Conservation (phyloP, 495 filamentous ascomycete genomes). For the Aspergillus incahuasiensis region DNA sequence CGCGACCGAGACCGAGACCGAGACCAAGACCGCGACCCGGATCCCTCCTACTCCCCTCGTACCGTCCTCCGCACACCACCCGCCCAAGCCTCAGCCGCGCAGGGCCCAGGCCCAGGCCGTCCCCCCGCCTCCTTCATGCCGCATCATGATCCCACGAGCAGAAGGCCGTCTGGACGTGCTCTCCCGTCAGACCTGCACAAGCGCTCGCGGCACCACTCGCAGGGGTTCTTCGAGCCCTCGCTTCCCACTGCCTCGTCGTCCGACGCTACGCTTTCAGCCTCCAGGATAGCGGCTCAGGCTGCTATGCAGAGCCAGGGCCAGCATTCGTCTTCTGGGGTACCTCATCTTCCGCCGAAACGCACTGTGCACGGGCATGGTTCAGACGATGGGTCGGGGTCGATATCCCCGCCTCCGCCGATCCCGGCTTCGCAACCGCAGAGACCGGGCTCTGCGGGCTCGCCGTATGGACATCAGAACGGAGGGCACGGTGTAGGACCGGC, state of each 20-base stretch:
- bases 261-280: constrained; percentile 60
- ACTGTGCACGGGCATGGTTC: constrained; percentile 53
- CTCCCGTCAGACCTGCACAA: constrained; percentile 34
- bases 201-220: constrained; percentile 62
- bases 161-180: constrained; percentile 38
- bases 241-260: constrained; percentile 63
- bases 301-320: constrained; percentile 67
- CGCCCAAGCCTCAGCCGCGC: constrained; percentile 12
- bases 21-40: constrained; percentile 15
- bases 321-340: constrained; percentile 12
- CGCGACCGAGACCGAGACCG: constrained; percentile 10
- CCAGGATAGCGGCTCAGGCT: constrained; percentile 85
- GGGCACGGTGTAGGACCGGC: constrained; percentile 55
- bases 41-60: constrained; percentile 24
- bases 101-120: constrained; percentile 22
- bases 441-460: constrained; percentile 39
- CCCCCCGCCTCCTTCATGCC: constrained; percentile 34
- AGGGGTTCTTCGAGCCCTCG: constrained; percentile 86
- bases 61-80: constrained; percentile 33
- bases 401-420: constrained; percentile 41
- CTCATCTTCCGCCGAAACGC: constrained; percentile 57
- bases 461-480: constrained; percentile 43
- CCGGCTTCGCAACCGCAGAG: constrained; percentile 50
- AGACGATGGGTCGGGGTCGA: background rate
- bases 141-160: constrained; percentile 34